Percentiles rank a stretch among this genome's conserved stretches.
phyloP scores from a whole-genome alignment of 2,329 filamentous ascomycete genomes.

The Rosellinia necatrix region DNA sequence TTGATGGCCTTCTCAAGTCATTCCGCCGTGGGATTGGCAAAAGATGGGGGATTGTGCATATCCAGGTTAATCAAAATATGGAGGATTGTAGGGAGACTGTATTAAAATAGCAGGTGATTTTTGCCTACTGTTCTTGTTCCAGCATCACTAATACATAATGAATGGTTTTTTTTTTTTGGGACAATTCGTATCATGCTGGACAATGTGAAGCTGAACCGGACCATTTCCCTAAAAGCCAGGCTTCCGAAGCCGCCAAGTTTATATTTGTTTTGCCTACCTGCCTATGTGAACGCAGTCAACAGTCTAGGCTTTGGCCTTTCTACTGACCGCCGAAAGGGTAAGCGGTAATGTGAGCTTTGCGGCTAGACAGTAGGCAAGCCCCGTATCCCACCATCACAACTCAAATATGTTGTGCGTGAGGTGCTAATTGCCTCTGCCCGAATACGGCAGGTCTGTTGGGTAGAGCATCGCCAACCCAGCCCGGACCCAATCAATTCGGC shows the following conservation, averaged over 20 bases:
- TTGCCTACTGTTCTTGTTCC: background rate
- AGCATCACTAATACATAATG: slow-evolving; percentile 20
- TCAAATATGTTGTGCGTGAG: background rate
- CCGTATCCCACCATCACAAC: background rate
- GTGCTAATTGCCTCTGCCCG: slow-evolving; percentile 7
- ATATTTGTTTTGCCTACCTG: background rate
- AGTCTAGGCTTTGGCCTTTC: background rate
- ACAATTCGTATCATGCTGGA: background rate
- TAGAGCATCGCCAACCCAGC: background rate
- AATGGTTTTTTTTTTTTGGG: no score
- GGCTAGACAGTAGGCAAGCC: background rate
- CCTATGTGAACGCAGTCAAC: background rate
- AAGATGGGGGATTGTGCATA: background rate
- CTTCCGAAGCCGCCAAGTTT: no score
- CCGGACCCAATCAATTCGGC: slow-evolving; percentile 13
- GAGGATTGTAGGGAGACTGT: background rate
- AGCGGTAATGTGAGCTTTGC: background rate
- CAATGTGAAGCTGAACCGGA: no score
- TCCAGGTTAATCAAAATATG: background rate
- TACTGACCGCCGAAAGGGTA: background rate
- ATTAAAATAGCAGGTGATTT: background rate
- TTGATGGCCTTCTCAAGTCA: background rate
- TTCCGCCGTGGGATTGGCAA: background rate
- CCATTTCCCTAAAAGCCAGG: no score
- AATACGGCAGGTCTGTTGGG: slow-evolving; percentile 21